Base-by-base conservation (phyloP, 768 basidiomycete genomes). In the Leccinum longicurvipes region DNA sequence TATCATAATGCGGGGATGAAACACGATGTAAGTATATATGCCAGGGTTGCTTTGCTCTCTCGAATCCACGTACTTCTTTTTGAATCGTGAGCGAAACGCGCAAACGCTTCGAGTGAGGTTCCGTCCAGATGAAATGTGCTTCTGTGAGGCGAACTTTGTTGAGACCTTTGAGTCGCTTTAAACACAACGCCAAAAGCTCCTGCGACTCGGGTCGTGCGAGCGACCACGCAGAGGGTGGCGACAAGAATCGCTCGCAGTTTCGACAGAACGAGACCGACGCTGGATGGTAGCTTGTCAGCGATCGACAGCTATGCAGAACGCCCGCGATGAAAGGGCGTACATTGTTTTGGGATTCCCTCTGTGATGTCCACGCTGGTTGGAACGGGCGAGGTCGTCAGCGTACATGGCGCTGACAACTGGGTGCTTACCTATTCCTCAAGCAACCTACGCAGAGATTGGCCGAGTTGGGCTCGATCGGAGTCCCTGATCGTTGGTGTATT, bases 91-190 rank as follows among this genome's bases (percentile, higher is more conserved):
- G 75, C 51, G 96, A 96, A 53, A 99, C 85, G 47, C 93, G 83
- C 59, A 98, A 71, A 34, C 97, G 82, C 67, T 95, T 94, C 36
- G 91, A 94, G 74, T 99, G 96, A 3, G 97, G 97, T 68, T 99
- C 97, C 21, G 97, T 99, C 97, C 97, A 99, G 66, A 98, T 93
- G 72, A 98, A 98, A 60, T 93, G 91, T 2, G 97, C 97, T 59
- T 98, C 96, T n/a, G 97, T 95, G 42, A 99, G 74, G 48, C 96
- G 89, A 25, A 98, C 93, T 77, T 93, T 95, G 64, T 85, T 87
- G 23, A 98, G 78, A 3, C 94, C 94, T 68, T 95, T 96, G 64
- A 98, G 84, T 72, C 95, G 96, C 70, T 91, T 92, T 56, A 99
- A 75, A 72, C 97, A 98, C 55, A 98, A 86, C 3, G 96, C 91